A percentile compares a stretch with the other conserved stretches of the same genome.
Evolutionary conservation across 208 protist species (phyloP).

Genomic region (Trypanosoma vivax): DNA sequence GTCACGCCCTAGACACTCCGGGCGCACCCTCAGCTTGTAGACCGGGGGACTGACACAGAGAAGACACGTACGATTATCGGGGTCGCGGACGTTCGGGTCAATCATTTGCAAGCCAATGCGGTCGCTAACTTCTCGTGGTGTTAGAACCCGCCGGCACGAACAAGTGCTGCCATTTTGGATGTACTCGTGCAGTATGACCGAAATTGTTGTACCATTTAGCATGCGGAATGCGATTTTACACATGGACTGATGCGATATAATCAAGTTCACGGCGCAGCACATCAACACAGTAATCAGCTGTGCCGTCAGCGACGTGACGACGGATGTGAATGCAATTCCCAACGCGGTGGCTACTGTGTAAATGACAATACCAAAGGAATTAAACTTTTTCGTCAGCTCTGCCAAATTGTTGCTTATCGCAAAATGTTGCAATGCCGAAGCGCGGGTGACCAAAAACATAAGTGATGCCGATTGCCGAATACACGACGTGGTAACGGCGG

Average conservation of each 20-base stretch:
- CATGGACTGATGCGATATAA: conserved; percentile 57
- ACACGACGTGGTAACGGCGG: conserved; percentile 63
- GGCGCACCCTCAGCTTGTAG: conserved; percentile 44
- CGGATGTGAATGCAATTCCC: conserved; percentile 66
- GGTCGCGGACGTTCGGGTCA: conserved; percentile 13
- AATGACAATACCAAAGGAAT: conserved; percentile 79
- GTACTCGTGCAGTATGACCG: conserved; percentile 48
- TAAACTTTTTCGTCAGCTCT: conserved; percentile 86
- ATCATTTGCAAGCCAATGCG: conserved; percentile 31
- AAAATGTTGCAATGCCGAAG: conserved; percentile 77
- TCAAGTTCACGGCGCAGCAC: conserved; percentile 58
- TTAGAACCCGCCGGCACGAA: conserved; percentile 19
- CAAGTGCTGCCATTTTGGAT: conserved; percentile 23
- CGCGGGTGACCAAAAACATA: conserved; percentile 80
- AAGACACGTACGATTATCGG: conserved; percentile 30
- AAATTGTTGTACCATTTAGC: conserved; percentile 64
- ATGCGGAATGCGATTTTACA: conserved; percentile 67
- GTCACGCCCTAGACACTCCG: conserved; percentile 44
- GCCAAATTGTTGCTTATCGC: conserved; percentile 72
- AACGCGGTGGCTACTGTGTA: conserved; percentile 69
- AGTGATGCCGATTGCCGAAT: conserved; percentile 74
- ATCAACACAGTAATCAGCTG: conserved; percentile 61
- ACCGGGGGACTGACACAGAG: conserved; percentile 65
- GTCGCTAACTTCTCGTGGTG: conserved; percentile 50
- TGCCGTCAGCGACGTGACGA: conserved; percentile 55